Evolutionary conservation across 108 stramenopile genomes (phyloP).

Genomic region (Cyclotella sp.): DNA sequence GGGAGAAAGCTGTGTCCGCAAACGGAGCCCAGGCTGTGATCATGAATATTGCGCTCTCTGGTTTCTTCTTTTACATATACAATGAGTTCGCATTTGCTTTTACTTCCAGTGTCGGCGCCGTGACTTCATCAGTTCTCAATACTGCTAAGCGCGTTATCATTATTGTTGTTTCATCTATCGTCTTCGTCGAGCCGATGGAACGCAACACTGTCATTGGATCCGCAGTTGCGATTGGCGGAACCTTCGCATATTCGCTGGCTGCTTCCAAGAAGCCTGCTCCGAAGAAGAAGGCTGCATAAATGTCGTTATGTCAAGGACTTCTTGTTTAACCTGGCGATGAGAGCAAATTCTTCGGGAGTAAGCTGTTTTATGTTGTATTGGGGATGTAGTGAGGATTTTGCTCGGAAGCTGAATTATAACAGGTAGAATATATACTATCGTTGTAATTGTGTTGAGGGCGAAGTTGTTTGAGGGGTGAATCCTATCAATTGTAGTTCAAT

Average conservation of each 20-base stretch:
- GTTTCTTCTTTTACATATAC: slow-evolving; percentile 96
- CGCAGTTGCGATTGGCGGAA: slow-evolving; percentile 83
- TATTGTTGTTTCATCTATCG: slow-evolving; percentile 83
- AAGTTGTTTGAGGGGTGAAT: neutral
- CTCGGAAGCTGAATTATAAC: too few relatives aligned
- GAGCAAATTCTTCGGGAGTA: too few relatives aligned
- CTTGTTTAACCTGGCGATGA: too few relatives aligned
- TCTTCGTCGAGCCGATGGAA: slow-evolving; percentile 87
- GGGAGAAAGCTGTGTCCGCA: slow-evolving; percentile 67
- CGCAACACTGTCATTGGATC: slow-evolving; percentile 88
- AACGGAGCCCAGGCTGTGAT: slow-evolving; percentile 64
- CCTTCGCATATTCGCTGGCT: slow-evolving; percentile 83
- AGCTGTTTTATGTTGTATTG: too few relatives aligned
- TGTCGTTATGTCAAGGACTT: neutral
- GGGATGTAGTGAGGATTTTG: too few relatives aligned
- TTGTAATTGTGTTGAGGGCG: too few relatives aligned
- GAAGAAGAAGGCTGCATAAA: slow-evolving; percentile 17
- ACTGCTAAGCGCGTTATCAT: slow-evolving; percentile 93
- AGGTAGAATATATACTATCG: too few relatives aligned
- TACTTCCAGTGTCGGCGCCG: slow-evolving; percentile 84
- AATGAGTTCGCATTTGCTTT: slow-evolving; percentile 96
- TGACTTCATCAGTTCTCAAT: slow-evolving; percentile 88
- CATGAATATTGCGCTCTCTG: slow-evolving; percentile 78
- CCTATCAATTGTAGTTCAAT: too few relatives aligned
- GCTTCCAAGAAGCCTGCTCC: slow-evolving; percentile 62